Percentiles rank a stretch among this genome's conserved stretches.
Conservation (phyloP, 139 green algal species). For the Zygnema cylindricum region DNA sequence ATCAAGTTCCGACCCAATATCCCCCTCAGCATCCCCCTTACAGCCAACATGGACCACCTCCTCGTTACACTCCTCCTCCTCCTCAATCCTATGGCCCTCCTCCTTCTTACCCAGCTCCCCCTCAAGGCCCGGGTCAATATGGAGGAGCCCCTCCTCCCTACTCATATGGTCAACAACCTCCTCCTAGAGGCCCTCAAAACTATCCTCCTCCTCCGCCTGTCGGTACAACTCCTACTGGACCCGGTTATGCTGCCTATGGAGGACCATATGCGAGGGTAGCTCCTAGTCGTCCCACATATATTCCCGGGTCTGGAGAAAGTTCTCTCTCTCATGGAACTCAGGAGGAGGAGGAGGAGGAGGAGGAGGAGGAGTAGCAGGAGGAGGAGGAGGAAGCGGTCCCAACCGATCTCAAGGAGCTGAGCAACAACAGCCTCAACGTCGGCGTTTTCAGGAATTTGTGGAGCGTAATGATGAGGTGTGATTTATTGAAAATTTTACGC, state of each 20-base stretch:
- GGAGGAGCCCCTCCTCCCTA: not conserved
- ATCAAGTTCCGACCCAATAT: not conserved
- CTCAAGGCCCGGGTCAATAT: not conserved
- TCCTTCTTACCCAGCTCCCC: not conserved
- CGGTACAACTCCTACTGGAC: not conserved
- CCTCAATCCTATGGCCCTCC: not conserved
- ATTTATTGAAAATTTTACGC: no score
- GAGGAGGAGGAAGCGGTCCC: no score
- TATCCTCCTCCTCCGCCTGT: not conserved
- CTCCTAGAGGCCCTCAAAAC: not conserved
- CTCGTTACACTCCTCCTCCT: not conserved
- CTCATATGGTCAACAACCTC: not conserved
- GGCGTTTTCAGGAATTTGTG: not conserved
- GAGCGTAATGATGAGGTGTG: not conserved
- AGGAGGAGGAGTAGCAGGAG: no score
- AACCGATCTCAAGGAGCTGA: not conserved
- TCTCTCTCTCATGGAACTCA: not conserved
- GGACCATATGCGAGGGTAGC: not conserved
- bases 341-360: no score
- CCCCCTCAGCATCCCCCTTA: not conserved
- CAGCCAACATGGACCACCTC: not conserved
- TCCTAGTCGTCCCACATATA: not conserved
- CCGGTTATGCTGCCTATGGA: not conserved
- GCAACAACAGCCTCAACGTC: not conserved
- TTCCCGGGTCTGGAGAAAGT: not conserved